phyloP scores from a whole-genome alignment of 169 alveolate genomes.

The Theileria annulata region DNA sequence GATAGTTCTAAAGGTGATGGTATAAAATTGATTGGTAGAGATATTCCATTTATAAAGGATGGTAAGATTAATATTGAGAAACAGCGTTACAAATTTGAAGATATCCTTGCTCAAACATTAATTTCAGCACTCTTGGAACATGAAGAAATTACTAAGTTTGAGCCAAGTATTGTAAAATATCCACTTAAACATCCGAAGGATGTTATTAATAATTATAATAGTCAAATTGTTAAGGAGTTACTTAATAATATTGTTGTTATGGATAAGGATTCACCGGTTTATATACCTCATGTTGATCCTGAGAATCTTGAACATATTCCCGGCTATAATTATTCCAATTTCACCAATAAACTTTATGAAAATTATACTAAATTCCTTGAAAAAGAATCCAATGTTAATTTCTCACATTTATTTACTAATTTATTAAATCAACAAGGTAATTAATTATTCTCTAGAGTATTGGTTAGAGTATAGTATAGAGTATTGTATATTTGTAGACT shows the following conservation, averaged over 20 bases:
- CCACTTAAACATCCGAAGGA: background rate
- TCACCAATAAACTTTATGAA: constrained; percentile 2
- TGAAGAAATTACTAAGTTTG: constrained; percentile 1
- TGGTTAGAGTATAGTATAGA: too few relatives aligned
- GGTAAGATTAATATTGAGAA: constrained; percentile 3
- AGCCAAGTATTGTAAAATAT: background rate
- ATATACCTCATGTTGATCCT: too few relatives aligned
- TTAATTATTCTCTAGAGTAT: too few relatives aligned
- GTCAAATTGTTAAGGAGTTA: too few relatives aligned
- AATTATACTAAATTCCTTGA: constrained; percentile 14
- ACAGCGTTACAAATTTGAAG: constrained; percentile 23
- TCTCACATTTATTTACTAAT: too few relatives aligned
- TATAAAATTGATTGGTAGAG: background rate
- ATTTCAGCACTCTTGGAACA: constrained; percentile 33
- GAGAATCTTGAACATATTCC: background rate
- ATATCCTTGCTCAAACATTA: constrained; percentile 31
- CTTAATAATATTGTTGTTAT: too few relatives aligned
- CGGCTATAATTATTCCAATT: constrained; percentile 6
- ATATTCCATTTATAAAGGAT: background rate
- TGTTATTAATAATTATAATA: too few relatives aligned
- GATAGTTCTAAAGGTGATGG: too few relatives aligned
- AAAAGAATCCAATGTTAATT: too few relatives aligned
- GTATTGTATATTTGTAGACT: too few relatives aligned
- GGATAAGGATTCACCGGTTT: too few relatives aligned
- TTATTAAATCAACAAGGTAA: too few relatives aligned